These are phyloP conservation scores for Suhomyces kunorum DNA, from an alignment of 1,139 yeast species.

Conservation along the genomic window DNA sequence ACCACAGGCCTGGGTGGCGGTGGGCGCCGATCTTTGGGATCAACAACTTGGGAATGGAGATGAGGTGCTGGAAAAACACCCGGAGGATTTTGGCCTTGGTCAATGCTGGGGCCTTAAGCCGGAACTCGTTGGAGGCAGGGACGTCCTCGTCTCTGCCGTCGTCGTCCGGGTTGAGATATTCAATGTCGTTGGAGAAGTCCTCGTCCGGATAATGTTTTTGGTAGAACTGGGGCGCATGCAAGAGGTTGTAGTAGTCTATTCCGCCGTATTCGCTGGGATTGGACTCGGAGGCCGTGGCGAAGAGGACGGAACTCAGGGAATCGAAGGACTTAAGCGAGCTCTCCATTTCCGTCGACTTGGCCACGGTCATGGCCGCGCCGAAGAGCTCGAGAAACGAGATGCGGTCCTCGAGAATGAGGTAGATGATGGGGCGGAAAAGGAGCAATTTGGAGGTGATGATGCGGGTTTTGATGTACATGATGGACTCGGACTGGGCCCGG, in stretches of 20 bases:
- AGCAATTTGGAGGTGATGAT: constrained; percentile 36
- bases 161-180: constrained; percentile 15
- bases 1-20: constrained; percentile 49
- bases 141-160: constrained; percentile 12
- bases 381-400: constrained; percentile 22
- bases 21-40: constrained; percentile 42
- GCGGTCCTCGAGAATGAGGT: constrained; percentile 36
- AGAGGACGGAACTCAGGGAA: constrained; percentile 8
- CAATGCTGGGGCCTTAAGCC: constrained; percentile 15
- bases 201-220: constrained; percentile 31
- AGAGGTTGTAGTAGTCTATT: constrained; percentile 29
- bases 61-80: constrained; percentile 25
- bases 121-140: constrained; percentile 21
- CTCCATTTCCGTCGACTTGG: constrained; percentile 11
- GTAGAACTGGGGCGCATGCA: constrained; percentile 34
- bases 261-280: constrained; percentile 18
- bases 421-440: constrained; percentile 39
- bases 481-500: constrained; percentile 40
- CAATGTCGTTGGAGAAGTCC: constrained; percentile 35
- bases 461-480: constrained; percentile 44
- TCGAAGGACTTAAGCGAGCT: constrained; percentile 12
- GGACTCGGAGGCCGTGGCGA: constrained; percentile 10
- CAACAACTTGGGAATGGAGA: constrained; percentile 35
- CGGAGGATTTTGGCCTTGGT: constrained; percentile 18
- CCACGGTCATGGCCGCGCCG: constrained; percentile 20